phyloP scores from a whole-genome alignment of 2,329 filamentous ascomycete genomes.

The Talaromyces rugulosus region DNA sequence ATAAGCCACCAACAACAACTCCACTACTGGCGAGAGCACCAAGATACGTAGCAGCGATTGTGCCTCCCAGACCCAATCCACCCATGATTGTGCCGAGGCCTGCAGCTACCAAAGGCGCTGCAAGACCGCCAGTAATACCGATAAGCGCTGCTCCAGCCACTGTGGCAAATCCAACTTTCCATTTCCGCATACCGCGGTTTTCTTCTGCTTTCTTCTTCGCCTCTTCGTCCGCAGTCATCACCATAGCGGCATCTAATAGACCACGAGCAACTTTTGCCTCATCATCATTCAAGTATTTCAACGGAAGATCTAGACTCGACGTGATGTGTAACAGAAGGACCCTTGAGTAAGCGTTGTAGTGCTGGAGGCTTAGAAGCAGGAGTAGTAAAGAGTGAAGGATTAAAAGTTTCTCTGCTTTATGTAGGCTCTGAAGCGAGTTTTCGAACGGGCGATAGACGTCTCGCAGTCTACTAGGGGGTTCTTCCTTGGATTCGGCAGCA shows the following conservation, averaged over 20 bases:
- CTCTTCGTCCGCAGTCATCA: constrained; percentile 73
- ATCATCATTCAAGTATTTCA: constrained; percentile 62
- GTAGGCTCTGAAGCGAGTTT: constrained; percentile 49
- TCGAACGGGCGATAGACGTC: constrained; percentile 55
- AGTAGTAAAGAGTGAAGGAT: constrained; percentile 70
- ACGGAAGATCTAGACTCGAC: constrained; percentile 65
- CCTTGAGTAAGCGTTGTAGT: constrained; percentile 71
- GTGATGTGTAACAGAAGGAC: constrained; percentile 66
- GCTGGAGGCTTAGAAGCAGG: constrained; percentile 69
- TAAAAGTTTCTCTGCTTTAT: constrained; percentile 50
- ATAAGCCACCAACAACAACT: constrained; percentile 75
- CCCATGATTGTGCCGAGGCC: constrained; percentile 76
- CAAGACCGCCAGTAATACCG: constrained; percentile 74
- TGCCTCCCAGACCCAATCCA: constrained; percentile 68
- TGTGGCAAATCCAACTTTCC: constrained; percentile 81
- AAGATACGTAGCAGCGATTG: constrained; percentile 71
- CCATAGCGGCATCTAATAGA: constrained; percentile 69
- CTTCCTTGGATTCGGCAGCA: constrained; percentile 21
- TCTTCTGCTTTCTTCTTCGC: constrained; percentile 68
- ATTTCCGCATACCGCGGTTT: constrained; percentile 60
- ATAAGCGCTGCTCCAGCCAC: constrained; percentile 85
- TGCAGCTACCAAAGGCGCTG: constrained; percentile 70
- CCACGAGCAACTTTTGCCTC: constrained; percentile 72
- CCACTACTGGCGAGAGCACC: constrained; percentile 76
- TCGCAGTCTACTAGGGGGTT: constrained; percentile 24